Evolutionary conservation across 2,329 filamentous ascomycete genomes (phyloP).

Genomic region (Aureobasidium melanogenum): DNA sequence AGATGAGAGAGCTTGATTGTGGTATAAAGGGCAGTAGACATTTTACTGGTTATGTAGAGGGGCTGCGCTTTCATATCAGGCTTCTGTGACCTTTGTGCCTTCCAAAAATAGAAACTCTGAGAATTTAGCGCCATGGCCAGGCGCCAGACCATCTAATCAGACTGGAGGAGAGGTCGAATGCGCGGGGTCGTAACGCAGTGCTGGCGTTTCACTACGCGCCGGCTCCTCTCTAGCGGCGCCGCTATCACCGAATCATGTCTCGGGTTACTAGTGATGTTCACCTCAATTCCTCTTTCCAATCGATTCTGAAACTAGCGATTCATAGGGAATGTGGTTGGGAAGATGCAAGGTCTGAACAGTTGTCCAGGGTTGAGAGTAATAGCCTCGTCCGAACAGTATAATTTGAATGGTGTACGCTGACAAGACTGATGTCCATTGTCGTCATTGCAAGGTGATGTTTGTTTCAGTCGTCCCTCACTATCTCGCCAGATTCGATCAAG

Average conservation of each 20-base stretch:
- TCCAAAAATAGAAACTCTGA: neutral
- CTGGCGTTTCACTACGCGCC: neutral
- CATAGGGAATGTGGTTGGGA: neutral
- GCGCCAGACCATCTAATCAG: neutral
- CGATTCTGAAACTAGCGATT: neutral
- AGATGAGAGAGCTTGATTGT: neutral
- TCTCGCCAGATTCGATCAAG: constrained; percentile 17
- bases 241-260: neutral
- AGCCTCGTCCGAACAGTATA: neutral
- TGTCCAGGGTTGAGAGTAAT: neutral
- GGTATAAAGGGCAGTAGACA: neutral
- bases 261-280: neutral
- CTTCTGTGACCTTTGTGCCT: neutral
- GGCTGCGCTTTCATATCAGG: neutral
- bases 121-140: neutral
- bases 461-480: constrained; percentile 8
- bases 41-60: neutral
- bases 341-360: neutral
- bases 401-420: neutral
- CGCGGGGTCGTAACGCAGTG: neutral
- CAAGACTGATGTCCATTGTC: neutral
- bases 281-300: neutral
- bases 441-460: neutral
- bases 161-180: neutral
- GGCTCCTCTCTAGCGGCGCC: neutral